These are phyloP conservation scores for Ramalina intermedia DNA, from an alignment of 495 filamentous ascomycete genomes.

Conservation along the genomic window DNA sequence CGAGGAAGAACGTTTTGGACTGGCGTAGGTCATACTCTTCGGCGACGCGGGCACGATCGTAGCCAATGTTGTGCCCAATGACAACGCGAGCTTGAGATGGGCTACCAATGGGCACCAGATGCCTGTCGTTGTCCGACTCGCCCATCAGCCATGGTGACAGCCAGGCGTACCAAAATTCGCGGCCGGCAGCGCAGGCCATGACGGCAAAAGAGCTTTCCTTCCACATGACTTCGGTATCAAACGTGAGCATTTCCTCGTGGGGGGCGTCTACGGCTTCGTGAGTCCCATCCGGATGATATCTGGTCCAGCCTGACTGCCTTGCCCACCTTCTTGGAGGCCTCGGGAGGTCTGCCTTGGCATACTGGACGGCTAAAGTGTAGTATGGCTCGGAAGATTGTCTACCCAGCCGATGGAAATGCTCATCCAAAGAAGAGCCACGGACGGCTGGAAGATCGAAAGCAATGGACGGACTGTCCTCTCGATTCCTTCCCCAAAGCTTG, in stretches of 20 bases:
- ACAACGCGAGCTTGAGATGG: conserved; percentile 54
- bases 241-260: conserved; percentile 66
- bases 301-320: conserved; percentile 81
- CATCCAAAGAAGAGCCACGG: conserved; percentile 70
- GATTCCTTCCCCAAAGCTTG: conserved; percentile 80
- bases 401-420: conserved; percentile 88
- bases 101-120: conserved; percentile 78
- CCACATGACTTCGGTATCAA: conserved; percentile 96
- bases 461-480: conserved; percentile 57
- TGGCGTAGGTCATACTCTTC: conserved; percentile 84
- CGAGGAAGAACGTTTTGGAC: conserved; percentile 73
- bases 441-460: conserved; percentile 73
- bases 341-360: conserved; percentile 50
- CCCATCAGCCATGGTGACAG: conserved; percentile 88
- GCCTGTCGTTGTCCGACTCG: conserved; percentile 58
- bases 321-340: conserved; percentile 69
- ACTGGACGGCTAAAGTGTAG: conserved; percentile 55
- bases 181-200: conserved; percentile 87
- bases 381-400: conserved; percentile 85
- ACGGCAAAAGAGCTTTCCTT: conserved; percentile 81
- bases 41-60: conserved; percentile 72
- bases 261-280: conserved; percentile 60
- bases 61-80: conserved; percentile 92
- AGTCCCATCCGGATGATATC: conserved; percentile 63
- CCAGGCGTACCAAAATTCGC: conserved; percentile 92